A percentile compares a stretch with the other conserved stretches of the same genome.
Evolutionary conservation across 2,329 filamentous ascomycete genomes (phyloP).

Genomic region (Colletotrichum godetiae): DNA sequence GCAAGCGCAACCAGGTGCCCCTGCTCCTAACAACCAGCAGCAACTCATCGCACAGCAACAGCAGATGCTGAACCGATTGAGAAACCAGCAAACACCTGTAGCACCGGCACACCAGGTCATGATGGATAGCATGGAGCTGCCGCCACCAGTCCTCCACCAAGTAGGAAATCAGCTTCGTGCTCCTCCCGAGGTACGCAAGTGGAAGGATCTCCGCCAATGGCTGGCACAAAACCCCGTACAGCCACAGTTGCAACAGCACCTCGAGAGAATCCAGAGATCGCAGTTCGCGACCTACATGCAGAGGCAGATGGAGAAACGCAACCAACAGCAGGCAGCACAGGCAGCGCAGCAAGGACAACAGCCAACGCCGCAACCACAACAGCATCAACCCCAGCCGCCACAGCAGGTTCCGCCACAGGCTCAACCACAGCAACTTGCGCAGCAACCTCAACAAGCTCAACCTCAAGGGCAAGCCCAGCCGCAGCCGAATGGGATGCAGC

Average conservation of each 20-base stretch:
- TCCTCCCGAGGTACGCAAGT: constrained; percentile 59
- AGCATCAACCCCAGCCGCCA: constrained; percentile 35
- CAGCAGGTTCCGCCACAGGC: constrained; percentile 34
- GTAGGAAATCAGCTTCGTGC: constrained; percentile 43
- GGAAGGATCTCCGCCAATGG: constrained; percentile 59
- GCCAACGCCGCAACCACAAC: constrained; percentile 39
- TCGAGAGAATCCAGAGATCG: constrained; percentile 49
- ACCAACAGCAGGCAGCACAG: constrained; percentile 38
- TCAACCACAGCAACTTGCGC: constrained; percentile 38
- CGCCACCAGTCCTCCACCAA: constrained; percentile 46
- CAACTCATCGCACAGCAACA: constrained; percentile 41
- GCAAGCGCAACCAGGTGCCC: constrained; percentile 40
- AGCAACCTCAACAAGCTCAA: constrained; percentile 37
- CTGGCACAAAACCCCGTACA: constrained; percentile 50
- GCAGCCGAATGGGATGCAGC: constrained; percentile 34
- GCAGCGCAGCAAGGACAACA: constrained; percentile 45
- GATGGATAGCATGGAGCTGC: constrained; percentile 63
- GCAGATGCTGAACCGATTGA: constrained; percentile 39
- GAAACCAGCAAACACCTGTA: constrained; percentile 37
- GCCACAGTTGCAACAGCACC: constrained; percentile 44
- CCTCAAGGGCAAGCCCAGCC: constrained; percentile 27
- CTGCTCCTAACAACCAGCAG: constrained; percentile 41
- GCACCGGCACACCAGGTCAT: constrained; percentile 48
- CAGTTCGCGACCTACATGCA: constrained; percentile 49
- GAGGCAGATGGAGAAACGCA: constrained; percentile 35